Conservation (phyloP, 495 filamentous ascomycete species). For the Margaritispora aquatica region DNA sequence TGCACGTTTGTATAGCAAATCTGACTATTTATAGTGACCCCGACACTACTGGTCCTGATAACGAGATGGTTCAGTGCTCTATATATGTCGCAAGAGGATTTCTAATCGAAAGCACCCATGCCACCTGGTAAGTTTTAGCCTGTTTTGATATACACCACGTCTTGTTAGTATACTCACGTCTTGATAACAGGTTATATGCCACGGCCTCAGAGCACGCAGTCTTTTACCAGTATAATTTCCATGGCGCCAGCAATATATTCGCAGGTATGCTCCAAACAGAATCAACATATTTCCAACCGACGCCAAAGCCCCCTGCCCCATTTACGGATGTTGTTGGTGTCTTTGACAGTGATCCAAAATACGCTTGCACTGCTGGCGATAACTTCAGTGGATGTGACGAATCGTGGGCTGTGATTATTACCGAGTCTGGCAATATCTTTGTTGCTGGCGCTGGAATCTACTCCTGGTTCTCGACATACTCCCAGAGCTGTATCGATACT, state of each 20-base stretch:
- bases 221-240: conserved; percentile 70
- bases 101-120: conserved; percentile 48
- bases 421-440: conserved; percentile 35
- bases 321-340: conserved; percentile 12
- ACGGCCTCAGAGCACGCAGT: conserved; percentile 71
- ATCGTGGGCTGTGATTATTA: conserved; percentile 47
- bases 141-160: no score
- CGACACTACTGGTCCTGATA: conserved; percentile 39
- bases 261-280: conserved; percentile 45
- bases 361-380: conserved; percentile 13
- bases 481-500: conserved; percentile 26
- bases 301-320: conserved; percentile 23
- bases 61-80: conserved; percentile 62
- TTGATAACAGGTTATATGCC: no score
- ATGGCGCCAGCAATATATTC: conserved; percentile 58
- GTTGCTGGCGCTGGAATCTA: conserved; percentile 53
- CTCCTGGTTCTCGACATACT: conserved; percentile 55
- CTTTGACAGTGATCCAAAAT: conserved; percentile 38
- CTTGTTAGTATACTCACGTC: no score
- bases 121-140: no score
- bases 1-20: no score
- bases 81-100: conserved; percentile 29
- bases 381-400: conserved; percentile 35
- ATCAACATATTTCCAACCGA: conserved; percentile 20
- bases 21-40: no score